Percentiles rank a stretch among this genome's conserved stretches.
Evolutionary conservation across 176 grass and related monocot genomes (phyloP).

Genomic region (Bromus sterilis): DNA sequence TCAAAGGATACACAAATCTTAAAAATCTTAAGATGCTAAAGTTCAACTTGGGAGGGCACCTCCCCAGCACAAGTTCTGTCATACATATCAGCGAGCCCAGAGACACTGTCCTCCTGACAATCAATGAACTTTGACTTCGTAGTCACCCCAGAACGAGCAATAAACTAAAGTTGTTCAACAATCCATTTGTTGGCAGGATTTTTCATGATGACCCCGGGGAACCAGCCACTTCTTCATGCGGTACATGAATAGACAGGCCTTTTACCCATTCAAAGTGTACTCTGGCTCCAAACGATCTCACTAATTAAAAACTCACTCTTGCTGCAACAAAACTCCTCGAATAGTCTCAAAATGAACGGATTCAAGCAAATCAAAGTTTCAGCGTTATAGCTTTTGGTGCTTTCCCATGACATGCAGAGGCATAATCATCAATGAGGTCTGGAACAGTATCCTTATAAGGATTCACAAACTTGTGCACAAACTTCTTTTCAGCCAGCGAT

Average conservation of each 20-base stretch:
- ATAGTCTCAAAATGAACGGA: neutral
- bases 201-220: slow-evolving; percentile 25
- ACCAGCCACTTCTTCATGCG: slow-evolving; percentile 20
- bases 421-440: neutral
- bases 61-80: neutral
- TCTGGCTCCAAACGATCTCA: neutral
- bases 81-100: slow-evolving; percentile 33
- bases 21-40: neutral
- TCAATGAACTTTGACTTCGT: neutral
- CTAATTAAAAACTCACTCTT: slow-evolving; percentile 13
- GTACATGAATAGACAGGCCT: slow-evolving; percentile 5
- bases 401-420: neutral
- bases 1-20: neutral
- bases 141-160: neutral
- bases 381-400: neutral
- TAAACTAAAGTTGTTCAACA: neutral
- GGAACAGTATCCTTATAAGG: slow-evolving; percentile 16
- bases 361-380: neutral
- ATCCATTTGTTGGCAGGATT: slow-evolving; percentile 9
- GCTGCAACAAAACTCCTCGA: neutral
- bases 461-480: slow-evolving; percentile 22
- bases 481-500: neutral
- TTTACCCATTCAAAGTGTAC: neutral
- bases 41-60: neutral
- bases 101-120: neutral